These are phyloP conservation scores for Pseudofabraea citricarpa DNA, from an alignment of 2,329 filamentous ascomycete species.

Conservation along the genomic window DNA sequence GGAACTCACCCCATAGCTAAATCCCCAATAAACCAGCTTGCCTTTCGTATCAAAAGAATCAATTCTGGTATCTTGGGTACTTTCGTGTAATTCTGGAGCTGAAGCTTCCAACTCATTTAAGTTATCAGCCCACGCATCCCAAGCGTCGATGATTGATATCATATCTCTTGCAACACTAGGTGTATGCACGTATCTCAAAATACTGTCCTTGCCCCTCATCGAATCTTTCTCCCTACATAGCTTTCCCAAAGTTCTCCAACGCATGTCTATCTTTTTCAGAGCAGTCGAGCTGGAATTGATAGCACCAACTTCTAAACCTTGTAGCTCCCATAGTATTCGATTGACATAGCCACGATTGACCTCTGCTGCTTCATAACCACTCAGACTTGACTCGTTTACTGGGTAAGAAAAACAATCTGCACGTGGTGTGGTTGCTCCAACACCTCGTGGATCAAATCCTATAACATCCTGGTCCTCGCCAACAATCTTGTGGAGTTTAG, in stretches of 20 bases:
- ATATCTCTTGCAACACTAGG: slow-evolving; percentile 32
- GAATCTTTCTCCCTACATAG: slow-evolving; percentile 32
- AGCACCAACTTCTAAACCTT: slow-evolving; percentile 28
- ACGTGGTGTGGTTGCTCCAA: slow-evolving; percentile 42
- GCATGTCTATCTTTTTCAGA: slow-evolving; percentile 39
- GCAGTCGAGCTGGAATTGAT: slow-evolving; percentile 42
- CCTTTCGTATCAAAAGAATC: slow-evolving; percentile 16
- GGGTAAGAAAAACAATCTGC: slow-evolving; percentile 44
- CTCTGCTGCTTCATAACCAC: slow-evolving; percentile 18
- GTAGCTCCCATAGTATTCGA: slow-evolving; percentile 12
- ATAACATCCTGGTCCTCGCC: slow-evolving; percentile 35
- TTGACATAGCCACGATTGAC: slow-evolving; percentile 34
- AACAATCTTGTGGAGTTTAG: slow-evolving; percentile 27
- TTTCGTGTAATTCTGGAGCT: slow-evolving; percentile 8
- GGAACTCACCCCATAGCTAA: slow-evolving; percentile 39
- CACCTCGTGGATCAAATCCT: slow-evolving; percentile 41
- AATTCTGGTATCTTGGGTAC: neutral
- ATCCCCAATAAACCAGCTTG: slow-evolving; percentile 39
- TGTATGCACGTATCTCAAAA: slow-evolving; percentile 25
- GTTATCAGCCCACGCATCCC: slow-evolving; percentile 23
- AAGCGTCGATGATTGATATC: slow-evolving; percentile 29
- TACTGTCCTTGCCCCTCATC: slow-evolving; percentile 20
- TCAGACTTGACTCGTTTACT: slow-evolving; percentile 20
- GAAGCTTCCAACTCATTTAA: slow-evolving; percentile 25
- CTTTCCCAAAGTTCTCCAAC: slow-evolving; percentile 36